Base-by-base conservation (phyloP, 257 asterid species). In the Avicennia marina region DNA sequence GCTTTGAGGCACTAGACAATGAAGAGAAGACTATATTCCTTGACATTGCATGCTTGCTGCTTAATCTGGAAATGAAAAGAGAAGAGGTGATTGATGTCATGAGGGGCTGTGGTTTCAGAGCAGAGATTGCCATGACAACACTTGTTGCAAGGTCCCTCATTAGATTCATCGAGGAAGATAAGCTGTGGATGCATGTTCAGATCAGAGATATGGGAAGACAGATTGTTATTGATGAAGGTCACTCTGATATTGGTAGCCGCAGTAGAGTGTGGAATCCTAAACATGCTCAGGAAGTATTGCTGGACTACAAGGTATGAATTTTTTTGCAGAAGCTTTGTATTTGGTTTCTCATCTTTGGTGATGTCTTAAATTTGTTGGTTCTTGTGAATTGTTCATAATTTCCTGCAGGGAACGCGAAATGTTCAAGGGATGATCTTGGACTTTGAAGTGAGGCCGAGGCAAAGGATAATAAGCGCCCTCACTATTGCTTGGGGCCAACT, bases 111-210 rank as follows among this genome's bases (percentile, higher is more conserved):
- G 71, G 74, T 21, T 72, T 72, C 26, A 54, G 32, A 3, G 73
- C 70, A 48, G 74, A 72, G 52, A 58, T 25, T 46, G 58, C 53
- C 31, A 32, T 72, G 6, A 51, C 67, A 27, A 64, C 56, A 6
- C 78, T 67, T 27, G 17, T 46, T 7, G 53, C 58, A 25, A 67
- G 58, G 42, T 72, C 64, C 11, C 73, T 72, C 43, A 45, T 72
- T 11, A 72, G 52, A 62, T 48, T 72, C 19, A 55, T 66, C 18
- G 64, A 52, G 52, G 58, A 47, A 38, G 67, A 57, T 62, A 46
- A 18, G 36, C 44, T 72, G 39, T 72, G 78, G 78, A 72, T 72
- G 74, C 78, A 72, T 31, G 78, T 66, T 57, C 78, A 72, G 43
- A 62, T 72, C 42, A 63, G 72, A 56, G 67, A 72, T 20, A 72